Evolutionary conservation across 805 yeast genomes (phyloP).

Genomic region (Saccharomycopsis javanensis): DNA sequence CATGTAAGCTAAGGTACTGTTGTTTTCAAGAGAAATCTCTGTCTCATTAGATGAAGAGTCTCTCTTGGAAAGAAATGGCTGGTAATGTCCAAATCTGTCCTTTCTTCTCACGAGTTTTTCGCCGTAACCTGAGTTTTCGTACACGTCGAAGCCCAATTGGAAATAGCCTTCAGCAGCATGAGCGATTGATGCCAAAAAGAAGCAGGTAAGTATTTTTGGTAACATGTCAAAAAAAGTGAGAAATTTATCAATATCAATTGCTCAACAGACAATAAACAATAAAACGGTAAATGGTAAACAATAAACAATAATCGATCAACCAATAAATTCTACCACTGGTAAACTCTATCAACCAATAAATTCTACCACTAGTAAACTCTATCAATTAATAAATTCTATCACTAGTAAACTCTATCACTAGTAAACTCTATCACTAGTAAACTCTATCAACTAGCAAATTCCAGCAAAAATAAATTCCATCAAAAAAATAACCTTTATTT

Average conservation of each 20-base stretch:
- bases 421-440: too few species aligned
- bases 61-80: background rate
- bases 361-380: too few species aligned
- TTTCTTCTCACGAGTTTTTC: background rate
- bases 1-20: slow-evolving; percentile 25
- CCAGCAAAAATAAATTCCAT: too few species aligned
- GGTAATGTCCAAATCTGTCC: background rate
- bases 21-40: background rate
- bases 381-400: too few species aligned
- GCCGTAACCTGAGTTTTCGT: background rate
- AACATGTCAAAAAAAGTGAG: background rate
- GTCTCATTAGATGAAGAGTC: background rate
- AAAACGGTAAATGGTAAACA: background rate
- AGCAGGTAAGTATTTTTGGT: background rate
- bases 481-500: too few species aligned
- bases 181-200: background rate
- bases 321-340: too few species aligned
- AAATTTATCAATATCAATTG: too few species aligned
- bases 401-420: too few species aligned
- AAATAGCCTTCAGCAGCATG: background rate
- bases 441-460: too few species aligned
- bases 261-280: background rate
- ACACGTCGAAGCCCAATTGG: background rate
- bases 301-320: too few species aligned
- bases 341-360: too few species aligned